Conservation (phyloP, 139 green algal genomes). For the Picochlorum sp. region DNA sequence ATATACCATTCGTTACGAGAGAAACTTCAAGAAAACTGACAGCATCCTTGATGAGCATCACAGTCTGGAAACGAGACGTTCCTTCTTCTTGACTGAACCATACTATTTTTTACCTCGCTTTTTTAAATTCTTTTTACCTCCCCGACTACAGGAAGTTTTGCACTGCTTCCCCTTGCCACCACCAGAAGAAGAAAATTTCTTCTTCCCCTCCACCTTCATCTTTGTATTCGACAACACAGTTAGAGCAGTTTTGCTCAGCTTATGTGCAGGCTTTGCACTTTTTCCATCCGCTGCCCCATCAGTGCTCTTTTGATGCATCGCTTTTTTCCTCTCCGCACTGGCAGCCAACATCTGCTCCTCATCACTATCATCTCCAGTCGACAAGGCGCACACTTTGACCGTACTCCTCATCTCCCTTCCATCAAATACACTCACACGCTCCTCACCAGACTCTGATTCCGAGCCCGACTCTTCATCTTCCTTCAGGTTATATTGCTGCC, state of each 20-base stretch:
- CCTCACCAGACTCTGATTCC: not conserved
- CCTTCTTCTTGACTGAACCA: not conserved
- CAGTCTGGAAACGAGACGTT: constrained; percentile 23
- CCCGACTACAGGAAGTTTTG: not conserved
- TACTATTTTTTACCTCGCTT: not conserved
- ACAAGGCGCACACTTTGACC: constrained; percentile 26
- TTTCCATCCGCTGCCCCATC: not conserved
- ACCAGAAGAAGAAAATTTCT: constrained; percentile 1
- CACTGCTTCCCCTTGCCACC: constrained; percentile 1
- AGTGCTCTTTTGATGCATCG: too few species aligned
- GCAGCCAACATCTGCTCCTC: not conserved
- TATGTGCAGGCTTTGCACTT: not conserved
- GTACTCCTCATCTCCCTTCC: constrained; percentile 14
- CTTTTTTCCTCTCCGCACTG: too few species aligned
- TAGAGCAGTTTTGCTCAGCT: constrained; percentile 28
- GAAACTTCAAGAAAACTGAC: constrained; percentile 60
- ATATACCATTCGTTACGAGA: constrained; percentile 49
- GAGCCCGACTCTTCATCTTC: not conserved
- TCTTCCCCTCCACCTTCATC: constrained; percentile 17
- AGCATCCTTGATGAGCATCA: constrained; percentile 39
- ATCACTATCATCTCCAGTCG: constrained; percentile 5
- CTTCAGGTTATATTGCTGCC: constrained; percentile 24
- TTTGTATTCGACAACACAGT: constrained; percentile 23
- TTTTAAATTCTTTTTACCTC: not conserved
- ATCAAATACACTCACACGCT: constrained; percentile 23